These are phyloP conservation scores for Stagonosporopsis tanaceti DNA, from an alignment of 2,329 filamentous ascomycete species.

Conservation along the genomic window DNA sequence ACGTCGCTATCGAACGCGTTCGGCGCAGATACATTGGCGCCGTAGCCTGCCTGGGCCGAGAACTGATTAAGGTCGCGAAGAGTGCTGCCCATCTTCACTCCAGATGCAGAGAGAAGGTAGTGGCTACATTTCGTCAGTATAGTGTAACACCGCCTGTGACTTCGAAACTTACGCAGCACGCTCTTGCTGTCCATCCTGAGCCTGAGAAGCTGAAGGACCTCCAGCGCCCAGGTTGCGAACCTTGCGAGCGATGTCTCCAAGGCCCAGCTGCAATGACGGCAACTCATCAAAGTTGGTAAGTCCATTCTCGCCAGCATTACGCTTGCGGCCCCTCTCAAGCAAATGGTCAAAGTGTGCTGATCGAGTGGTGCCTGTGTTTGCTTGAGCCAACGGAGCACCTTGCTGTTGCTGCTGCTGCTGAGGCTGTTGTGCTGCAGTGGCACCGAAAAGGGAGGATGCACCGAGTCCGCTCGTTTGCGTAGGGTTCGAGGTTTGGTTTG, in stretches of 20 bases:
- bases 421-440: constrained; percentile 35
- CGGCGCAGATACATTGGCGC: constrained; percentile 51
- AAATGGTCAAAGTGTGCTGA: constrained; percentile 71
- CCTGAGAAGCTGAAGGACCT: constrained; percentile 64
- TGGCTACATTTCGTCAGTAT: constrained; percentile 65
- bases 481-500: constrained; percentile 28
- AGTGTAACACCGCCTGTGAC: neutral
- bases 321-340: constrained; percentile 70
- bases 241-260: constrained; percentile 82
- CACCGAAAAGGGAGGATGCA: constrained; percentile 37
- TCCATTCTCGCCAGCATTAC: constrained; percentile 72
- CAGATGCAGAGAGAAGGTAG: constrained; percentile 91
- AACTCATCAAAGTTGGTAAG: constrained; percentile 73
- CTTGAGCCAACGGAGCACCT: constrained; percentile 44
- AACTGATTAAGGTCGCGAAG: constrained; percentile 87
- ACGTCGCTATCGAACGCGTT: constrained; percentile 63
- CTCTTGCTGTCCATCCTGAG: constrained; percentile 51
- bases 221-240: constrained; percentile 82
- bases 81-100: constrained; percentile 85
- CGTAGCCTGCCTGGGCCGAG: constrained; percentile 71
- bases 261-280: constrained; percentile 86
- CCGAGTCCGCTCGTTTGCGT: constrained; percentile 42
- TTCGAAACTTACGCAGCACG: constrained; percentile 60
- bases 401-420: constrained; percentile 45
- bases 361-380: constrained; percentile 48